Evolutionary conservation across 2,329 filamentous ascomycete genomes (phyloP), one percentile per base, ranked within the genome.

Genomic region (Aspergillus arachidicola): DNA sequence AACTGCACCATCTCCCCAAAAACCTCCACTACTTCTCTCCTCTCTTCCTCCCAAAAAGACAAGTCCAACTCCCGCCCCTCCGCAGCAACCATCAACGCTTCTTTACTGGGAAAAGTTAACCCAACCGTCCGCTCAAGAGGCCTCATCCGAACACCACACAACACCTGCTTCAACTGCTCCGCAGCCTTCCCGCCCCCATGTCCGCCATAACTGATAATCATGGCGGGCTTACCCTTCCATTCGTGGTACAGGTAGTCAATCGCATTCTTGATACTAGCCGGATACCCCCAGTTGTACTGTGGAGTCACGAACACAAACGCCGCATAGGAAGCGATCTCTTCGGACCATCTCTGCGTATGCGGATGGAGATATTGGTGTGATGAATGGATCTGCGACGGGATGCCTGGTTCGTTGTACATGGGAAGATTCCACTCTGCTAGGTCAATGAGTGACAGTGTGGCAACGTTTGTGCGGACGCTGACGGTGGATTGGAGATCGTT

Each of bases 181-280:
- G 75, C 75, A 2, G 75, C 75, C 55, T 80, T 79, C 2, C 62
- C 72, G 0, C 80, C 79, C 1, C 80, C 80, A 30, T 73, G 71
- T 0, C 80, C 79, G 5, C 86, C 86, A 73, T 88, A 88, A 61
- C 79, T 84, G 30, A 89, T 80, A 61, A 88, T 78, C 54, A 77
- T 75, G 21, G 79, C 80, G 0, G 85, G 83, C 72, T 88, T 88
- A 10, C 81, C 84, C 28, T 74, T 80, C 84, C 85, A 88, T 70
- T 88, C 86, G 68, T 87, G 76, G 67, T 80, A 83, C 0, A 89
- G 79, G 69, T 86, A 89, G 71, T 89, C 87, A 60, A 89, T 81
- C 6, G 87, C 86, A 69, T 88, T 89, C 78, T 89, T 89, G 56
- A 85, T 74, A 7, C 77, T 80, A 0, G 82, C 85, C 0, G 86